Evolutionary conservation across 345 rosid genomes (phyloP).

Genomic region (Aethionema arabicum): DNA sequence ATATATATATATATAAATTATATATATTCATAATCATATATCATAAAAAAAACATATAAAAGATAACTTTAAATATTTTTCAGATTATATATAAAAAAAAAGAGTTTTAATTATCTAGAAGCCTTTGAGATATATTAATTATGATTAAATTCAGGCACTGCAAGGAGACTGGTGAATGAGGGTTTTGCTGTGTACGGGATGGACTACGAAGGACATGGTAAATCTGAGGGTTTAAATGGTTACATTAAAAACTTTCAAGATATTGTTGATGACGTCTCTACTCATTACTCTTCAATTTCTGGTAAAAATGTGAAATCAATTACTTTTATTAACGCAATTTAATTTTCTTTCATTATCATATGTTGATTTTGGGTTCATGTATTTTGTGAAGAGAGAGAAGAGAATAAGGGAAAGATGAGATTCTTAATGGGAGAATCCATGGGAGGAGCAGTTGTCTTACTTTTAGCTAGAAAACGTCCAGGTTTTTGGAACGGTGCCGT

Average conservation of each 20-base stretch:
- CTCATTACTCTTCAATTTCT: conserved; percentile 51
- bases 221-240: conserved; percentile 58
- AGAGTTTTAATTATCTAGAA: too few species aligned
- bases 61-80: too few species aligned
- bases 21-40: too few species aligned
- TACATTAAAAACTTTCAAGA: conserved; percentile 49
- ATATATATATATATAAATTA: too few species aligned
- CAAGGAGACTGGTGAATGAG: conserved; percentile 50
- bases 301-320: conserved; percentile 37
- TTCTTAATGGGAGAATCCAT: conserved; percentile 78
- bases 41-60: too few species aligned
- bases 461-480: conserved; percentile 62
- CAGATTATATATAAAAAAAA: too few species aligned
- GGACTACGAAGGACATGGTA: conserved; percentile 91
- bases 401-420: conserved; percentile 60
- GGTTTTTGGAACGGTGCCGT: conserved; percentile 79
- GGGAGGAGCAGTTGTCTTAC: conserved; percentile 80
- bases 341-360: not conserved
- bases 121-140: too few species aligned
- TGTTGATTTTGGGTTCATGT: not conserved
- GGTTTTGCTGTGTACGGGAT: conserved; percentile 74
- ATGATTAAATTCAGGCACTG: conserved; percentile 51
- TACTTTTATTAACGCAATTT: not conserved
- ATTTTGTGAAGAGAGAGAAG: conserved; percentile 49
- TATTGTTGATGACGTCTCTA: conserved; percentile 58